phyloP scores from a whole-genome alignment of 108 stramenopile genomes.

The Nitzschia sp. region DNA sequence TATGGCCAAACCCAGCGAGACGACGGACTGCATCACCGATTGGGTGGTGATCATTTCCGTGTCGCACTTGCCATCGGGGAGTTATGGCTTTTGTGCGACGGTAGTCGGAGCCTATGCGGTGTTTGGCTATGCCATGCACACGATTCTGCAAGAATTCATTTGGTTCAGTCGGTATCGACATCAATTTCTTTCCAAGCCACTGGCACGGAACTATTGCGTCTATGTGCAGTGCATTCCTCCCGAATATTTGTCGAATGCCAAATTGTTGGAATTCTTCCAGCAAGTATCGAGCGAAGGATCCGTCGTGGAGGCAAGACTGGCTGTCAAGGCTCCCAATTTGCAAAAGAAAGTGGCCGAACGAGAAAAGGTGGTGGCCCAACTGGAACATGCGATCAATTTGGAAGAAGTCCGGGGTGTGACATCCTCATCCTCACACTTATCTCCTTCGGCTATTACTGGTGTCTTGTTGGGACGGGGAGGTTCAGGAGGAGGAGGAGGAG shows the following conservation, averaged over 20 bases:
- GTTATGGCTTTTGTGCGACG: constrained; percentile 41
- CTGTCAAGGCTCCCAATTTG: constrained; percentile 47
- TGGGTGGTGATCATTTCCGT: constrained; percentile 23
- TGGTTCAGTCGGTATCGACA: constrained; percentile 65
- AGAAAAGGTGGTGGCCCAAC: constrained; percentile 39
- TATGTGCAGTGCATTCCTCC: constrained; percentile 54
- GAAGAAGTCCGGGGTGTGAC: constrained; percentile 33
- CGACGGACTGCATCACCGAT: constrained; percentile 19
- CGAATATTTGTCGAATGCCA: constrained; percentile 42
- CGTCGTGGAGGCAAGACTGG: constrained; percentile 42
- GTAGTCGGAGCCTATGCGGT: constrained; percentile 60
- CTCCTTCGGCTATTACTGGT: too few species aligned
- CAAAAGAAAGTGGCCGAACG: constrained; percentile 46
- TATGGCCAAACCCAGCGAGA: constrained; percentile 15
- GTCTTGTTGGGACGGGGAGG: too few species aligned
- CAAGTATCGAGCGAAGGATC: constrained; percentile 21
- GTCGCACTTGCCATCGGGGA: constrained; percentile 50
- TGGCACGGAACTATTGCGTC: constrained; percentile 46
- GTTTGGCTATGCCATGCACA: constrained; percentile 70
- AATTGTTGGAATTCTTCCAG: constrained; percentile 48
- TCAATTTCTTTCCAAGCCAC: constrained; percentile 36
- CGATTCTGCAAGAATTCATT: constrained; percentile 52
- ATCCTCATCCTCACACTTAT: too few species aligned
- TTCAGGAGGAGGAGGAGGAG: constrained; percentile 28
- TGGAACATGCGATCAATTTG: constrained; percentile 64